phyloP scores from a whole-genome alignment of 768 basidiomycete genomes.

The Calvatia gigantea region DNA sequence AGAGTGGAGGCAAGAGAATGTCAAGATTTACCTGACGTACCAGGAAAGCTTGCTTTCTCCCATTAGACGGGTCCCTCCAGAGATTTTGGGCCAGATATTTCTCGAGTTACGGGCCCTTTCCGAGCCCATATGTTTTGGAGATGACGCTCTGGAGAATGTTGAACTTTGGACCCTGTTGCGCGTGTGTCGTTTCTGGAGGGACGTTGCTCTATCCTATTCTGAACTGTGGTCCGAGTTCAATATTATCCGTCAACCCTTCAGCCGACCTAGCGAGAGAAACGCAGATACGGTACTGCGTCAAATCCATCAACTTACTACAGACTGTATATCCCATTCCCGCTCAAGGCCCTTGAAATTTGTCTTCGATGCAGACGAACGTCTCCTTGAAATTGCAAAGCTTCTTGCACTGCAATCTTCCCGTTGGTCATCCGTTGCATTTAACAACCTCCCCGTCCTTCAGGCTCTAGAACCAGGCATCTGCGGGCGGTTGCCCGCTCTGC shows the following conservation, averaged over 20 bases:
- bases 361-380: not conserved
- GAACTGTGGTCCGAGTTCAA: slow-evolving; percentile 5
- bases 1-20: not conserved
- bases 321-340: not conserved
- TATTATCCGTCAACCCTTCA: slow-evolving; percentile 1
- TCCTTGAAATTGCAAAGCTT: not conserved
- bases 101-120: slow-evolving; percentile 1
- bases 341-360: not conserved
- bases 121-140: not conserved
- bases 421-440: slow-evolving; percentile 7
- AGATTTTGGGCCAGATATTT: slow-evolving; percentile 21
- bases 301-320: not conserved
- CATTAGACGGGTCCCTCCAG: slow-evolving; percentile 17
- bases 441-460: slow-evolving; percentile 7
- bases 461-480: not conserved
- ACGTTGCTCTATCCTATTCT: slow-evolving; percentile 3
- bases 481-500: not conserved
- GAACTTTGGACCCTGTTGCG: slow-evolving; percentile 2
- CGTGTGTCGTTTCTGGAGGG: slow-evolving; percentile 8
- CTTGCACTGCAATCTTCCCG: not conserved
- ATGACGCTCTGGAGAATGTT: slow-evolving; percentile 5
- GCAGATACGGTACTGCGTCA: not conserved
- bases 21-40: slow-evolving; percentile 9
- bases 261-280: slow-evolving; percentile 1
- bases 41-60: slow-evolving; percentile 14